Conservation (phyloP, 371 early-diverging fungal genomes). For the Mortierella sp. region DNA sequence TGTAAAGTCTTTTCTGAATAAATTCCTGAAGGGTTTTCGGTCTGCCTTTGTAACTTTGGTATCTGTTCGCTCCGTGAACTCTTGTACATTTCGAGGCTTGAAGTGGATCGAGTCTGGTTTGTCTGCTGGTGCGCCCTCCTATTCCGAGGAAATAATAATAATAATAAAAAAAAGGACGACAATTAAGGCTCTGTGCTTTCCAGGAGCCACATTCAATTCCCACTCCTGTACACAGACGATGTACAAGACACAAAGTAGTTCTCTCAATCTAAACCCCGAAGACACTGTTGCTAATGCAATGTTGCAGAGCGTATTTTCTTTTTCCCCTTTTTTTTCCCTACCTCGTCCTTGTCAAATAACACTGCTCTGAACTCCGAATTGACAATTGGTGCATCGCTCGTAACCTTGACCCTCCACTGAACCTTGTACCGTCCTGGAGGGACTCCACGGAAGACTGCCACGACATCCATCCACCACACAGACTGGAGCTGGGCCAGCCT, state of each 20-base stretch:
- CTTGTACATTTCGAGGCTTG: constrained; percentile 29
- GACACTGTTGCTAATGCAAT: neutral
- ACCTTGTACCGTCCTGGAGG: constrained; percentile 49
- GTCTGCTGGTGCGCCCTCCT: neutral
- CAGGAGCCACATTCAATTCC: no score
- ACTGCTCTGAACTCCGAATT: constrained; percentile 41
- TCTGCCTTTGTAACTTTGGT: constrained; percentile 17
- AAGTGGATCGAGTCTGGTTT: constrained; percentile 20
- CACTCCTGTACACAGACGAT: neutral
- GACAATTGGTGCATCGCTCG: constrained; percentile 46
- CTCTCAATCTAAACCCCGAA: neutral
- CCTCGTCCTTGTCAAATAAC: constrained; percentile 35
- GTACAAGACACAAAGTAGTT: no score
- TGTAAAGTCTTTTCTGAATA: constrained; percentile 33
- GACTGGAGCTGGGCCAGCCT: constrained; percentile 50
- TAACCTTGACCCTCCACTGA: constrained; percentile 44
- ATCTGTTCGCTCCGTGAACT: constrained; percentile 39
- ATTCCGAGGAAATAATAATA: neutral
- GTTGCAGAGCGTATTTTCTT: neutral
- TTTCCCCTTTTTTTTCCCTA: neutral
- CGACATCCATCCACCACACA: constrained; percentile 59
- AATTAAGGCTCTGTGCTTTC: neutral
- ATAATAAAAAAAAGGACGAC: neutral
- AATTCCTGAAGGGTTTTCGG: constrained; percentile 31
- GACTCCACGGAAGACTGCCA: constrained; percentile 25